phyloP scores from a whole-genome alignment of 306 rosid species.

The Malus asiatica region DNA sequence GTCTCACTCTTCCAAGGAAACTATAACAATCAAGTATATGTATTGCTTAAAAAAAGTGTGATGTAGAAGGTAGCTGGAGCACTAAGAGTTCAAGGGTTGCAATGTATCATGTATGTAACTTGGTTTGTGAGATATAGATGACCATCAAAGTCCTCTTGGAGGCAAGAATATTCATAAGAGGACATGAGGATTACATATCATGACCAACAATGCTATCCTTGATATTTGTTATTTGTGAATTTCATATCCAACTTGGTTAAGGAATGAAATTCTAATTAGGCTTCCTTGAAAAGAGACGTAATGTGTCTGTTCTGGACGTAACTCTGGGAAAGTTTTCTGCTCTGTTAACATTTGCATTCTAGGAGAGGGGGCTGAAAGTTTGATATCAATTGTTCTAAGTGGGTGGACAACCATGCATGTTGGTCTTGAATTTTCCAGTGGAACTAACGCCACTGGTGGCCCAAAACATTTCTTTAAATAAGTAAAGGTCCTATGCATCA shows the following conservation, averaged over 20 bases:
- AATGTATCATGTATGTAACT: neutral
- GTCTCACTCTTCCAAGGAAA: neutral
- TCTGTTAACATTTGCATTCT: neutral
- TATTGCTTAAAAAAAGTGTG: neutral
- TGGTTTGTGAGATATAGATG: neutral
- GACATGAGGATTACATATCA: neutral
- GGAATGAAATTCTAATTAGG: neutral
- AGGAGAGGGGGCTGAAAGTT: neutral
- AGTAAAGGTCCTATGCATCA: neutral
- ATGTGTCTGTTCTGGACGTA: neutral
- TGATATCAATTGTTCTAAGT: neutral
- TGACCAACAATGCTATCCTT: neutral
- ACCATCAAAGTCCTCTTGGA: neutral
- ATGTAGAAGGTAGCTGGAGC: neutral
- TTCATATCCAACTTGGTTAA: neutral
- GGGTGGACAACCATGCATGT: neutral
- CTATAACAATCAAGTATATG: too few species aligned
- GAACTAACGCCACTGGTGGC: neutral
- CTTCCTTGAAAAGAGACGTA: neutral
- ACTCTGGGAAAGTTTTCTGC: neutral
- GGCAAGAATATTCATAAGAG: neutral
- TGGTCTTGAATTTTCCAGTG: neutral
- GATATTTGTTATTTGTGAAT: neutral
- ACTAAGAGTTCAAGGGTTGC: neutral
- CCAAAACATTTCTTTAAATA: neutral